These are phyloP conservation scores for Sporothrix sp. DNA, from an alignment of 2,329 filamentous ascomycete genomes.

Conservation along the genomic window DNA sequence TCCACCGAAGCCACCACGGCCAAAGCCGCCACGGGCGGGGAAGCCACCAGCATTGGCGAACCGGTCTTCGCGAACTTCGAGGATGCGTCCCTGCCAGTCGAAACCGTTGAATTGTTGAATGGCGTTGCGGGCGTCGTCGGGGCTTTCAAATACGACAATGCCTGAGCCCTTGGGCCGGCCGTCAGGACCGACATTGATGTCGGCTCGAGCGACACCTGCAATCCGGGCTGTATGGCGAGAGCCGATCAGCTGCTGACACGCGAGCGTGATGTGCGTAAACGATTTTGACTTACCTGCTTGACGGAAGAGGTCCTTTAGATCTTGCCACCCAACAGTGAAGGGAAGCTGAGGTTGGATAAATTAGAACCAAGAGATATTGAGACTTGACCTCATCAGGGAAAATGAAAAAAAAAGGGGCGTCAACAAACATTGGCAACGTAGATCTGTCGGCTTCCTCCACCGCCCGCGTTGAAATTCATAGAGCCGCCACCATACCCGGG, in stretches of 20 bases:
- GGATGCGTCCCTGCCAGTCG: slow-evolving; percentile 88
- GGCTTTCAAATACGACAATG: slow-evolving; percentile 91
- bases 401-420: slow-evolving; percentile 18
- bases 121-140: slow-evolving; percentile 89
- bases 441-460: slow-evolving; percentile 69
- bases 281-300: slow-evolving; percentile 67
- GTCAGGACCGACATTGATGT: slow-evolving; percentile 86
- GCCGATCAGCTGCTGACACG: background rate
- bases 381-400: too few relatives aligned
- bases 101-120: slow-evolving; percentile 98
- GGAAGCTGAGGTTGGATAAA: slow-evolving; percentile 60
- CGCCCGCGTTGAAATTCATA: slow-evolving; percentile 49
- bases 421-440: slow-evolving; percentile 95
- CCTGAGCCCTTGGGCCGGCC: slow-evolving; percentile 93
- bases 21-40: slow-evolving; percentile 50
- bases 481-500: slow-evolving; percentile 24
- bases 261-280: too few relatives aligned
- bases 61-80: slow-evolving; percentile 94
- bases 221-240: slow-evolving; percentile 39
- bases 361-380: background rate
- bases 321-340: slow-evolving; percentile 97
- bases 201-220: slow-evolving; percentile 82
- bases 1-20: slow-evolving; percentile 47
- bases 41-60: slow-evolving; percentile 57
- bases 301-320: slow-evolving; percentile 96